Percentiles rank a stretch among this genome's conserved stretches.
phyloP scores from a whole-genome alignment of 2,329 filamentous ascomycete species.

The Sarocladiaceae sp. region DNA sequence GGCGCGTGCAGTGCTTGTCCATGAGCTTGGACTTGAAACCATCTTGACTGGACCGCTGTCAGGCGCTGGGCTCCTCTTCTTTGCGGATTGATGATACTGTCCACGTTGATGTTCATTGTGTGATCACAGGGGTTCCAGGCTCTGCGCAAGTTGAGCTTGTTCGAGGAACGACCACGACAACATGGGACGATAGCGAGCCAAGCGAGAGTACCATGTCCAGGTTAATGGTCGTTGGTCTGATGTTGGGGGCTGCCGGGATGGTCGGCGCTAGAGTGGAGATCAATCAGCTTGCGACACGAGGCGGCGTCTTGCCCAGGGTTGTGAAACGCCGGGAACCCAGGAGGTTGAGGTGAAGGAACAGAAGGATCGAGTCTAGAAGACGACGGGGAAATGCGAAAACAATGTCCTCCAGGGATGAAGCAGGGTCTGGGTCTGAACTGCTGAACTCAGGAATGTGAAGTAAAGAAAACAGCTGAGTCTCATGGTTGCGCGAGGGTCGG shows the following conservation, averaged over 20 bases:
- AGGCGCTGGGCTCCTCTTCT: no score
- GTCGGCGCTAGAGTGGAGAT: conserved; percentile 6
- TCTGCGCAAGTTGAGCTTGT: not conserved
- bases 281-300: conserved; percentile 8
- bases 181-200: not conserved
- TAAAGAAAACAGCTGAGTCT: not conserved
- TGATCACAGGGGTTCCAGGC: not conserved
- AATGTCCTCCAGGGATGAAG: no score
- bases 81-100: no score
- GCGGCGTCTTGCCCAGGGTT: conserved; percentile 5
- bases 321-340: conserved; percentile 1
- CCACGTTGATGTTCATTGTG: not conserved
- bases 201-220: no score
- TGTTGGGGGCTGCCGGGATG: not conserved
- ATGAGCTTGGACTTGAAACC: not conserved
- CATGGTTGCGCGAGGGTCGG: no score
- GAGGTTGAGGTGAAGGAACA: not conserved
- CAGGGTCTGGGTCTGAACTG: no score
- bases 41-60: not conserved
- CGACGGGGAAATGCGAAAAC: not conserved
- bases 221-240: no score
- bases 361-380: not conserved
- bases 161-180: not conserved
- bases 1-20: not conserved
- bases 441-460: not conserved